Conservation (phyloP, 2,329 filamentous ascomycete species). For the Periconia macrospinosa region DNA sequence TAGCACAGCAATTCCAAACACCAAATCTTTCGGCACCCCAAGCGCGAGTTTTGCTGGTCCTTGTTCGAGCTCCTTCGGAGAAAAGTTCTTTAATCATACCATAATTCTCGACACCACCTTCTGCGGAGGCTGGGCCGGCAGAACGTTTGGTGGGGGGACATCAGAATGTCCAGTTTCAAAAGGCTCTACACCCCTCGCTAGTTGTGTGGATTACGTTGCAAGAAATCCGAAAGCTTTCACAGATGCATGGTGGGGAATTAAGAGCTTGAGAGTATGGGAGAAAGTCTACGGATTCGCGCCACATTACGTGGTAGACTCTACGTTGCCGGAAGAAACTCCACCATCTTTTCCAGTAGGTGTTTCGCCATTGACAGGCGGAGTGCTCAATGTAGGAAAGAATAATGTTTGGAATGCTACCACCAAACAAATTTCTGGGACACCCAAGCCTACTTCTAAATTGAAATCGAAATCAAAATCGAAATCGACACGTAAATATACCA, state of each 20-base stretch:
- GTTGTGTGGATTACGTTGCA: conserved; percentile 23
- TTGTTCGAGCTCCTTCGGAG: conserved; percentile 25
- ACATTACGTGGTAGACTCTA: background rate
- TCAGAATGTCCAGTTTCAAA: conserved; percentile 51
- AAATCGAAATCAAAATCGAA: background rate
- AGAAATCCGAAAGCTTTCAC: conserved; percentile 19
- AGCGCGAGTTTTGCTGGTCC: conserved; percentile 63
- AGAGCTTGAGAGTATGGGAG: conserved; percentile 46
- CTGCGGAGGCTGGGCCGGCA: conserved; percentile 52
- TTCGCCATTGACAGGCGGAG: conserved; percentile 10
- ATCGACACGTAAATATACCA: background rate
- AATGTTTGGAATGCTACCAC: background rate
- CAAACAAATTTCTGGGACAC: background rate
- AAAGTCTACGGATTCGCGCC: conserved; percentile 10
- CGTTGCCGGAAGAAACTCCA: background rate
- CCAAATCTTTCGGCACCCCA: conserved; percentile 65
- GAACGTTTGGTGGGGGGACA: conserved; percentile 10
- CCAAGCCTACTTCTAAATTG: background rate
- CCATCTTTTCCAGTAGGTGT: background rate
- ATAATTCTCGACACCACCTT: conserved; percentile 80
- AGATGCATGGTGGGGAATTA: conserved; percentile 45
- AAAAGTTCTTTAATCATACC: conserved; percentile 68
- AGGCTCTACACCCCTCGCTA: conserved; percentile 18
- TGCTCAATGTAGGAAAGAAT: conserved; percentile 1
- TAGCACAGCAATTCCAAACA: conserved; percentile 53